Evolutionary conservation across 108 stramenopile genomes (phyloP).

Genomic region (Phaeodactylum tricornutum): DNA sequence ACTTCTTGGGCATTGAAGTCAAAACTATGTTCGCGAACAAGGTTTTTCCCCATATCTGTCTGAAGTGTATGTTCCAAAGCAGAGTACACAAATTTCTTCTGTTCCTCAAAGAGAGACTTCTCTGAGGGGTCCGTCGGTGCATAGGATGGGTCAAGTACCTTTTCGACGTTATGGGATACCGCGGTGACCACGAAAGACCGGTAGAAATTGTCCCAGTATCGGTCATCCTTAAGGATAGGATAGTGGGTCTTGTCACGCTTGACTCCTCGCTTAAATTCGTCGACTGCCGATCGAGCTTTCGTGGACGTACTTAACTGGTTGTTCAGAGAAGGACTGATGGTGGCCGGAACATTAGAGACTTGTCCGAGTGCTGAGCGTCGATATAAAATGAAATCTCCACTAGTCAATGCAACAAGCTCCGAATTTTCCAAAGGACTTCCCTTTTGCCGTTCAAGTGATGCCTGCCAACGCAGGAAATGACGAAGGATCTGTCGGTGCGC

Average conservation of each 20-base stretch:
- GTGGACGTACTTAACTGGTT: too few species aligned
- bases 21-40: slow-evolving; percentile 1
- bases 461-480: too few species aligned
- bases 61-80: neutral
- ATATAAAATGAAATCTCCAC: too few species aligned
- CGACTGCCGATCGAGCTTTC: neutral
- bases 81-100: neutral
- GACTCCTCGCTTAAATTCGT: slow-evolving; percentile 7
- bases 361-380: too few species aligned
- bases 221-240: slow-evolving; percentile 10
- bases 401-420: too few species aligned
- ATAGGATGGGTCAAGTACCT: slow-evolving; percentile 6
- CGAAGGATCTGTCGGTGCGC: too few species aligned
- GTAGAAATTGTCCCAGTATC: slow-evolving; percentile 3
- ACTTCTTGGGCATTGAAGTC: slow-evolving; percentile 6
- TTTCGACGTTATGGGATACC: slow-evolving; percentile 1
- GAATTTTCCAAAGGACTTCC: too few species aligned
- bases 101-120: neutral
- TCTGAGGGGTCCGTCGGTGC: neutral
- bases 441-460: too few species aligned
- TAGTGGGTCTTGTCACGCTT: slow-evolving; percentile 11
- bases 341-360: too few species aligned
- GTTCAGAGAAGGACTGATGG: too few species aligned
- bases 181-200: neutral
- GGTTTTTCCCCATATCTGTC: slow-evolving; percentile 1